phyloP scores from a whole-genome alignment of 139 green algal species.

The Picochlorum sp. region DNA sequence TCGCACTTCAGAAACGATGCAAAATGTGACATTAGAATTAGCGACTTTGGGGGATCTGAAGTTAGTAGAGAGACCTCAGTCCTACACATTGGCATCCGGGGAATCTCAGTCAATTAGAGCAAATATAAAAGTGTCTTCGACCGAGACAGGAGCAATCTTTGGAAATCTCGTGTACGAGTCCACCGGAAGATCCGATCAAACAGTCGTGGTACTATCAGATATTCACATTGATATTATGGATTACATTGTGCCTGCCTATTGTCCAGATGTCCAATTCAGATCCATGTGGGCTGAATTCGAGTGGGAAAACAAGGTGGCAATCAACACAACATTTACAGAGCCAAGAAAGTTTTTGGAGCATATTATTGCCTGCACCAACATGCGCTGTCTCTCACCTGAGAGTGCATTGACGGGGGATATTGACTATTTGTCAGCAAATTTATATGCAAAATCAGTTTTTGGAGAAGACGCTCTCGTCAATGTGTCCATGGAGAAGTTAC shows the following conservation, averaged over 20 bases:
- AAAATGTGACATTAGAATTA: conserved; percentile 93
- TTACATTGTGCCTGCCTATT: conserved; percentile 91
- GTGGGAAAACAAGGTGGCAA: conserved; percentile 98
- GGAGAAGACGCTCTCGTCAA: conserved; percentile 98
- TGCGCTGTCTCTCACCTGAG: conserved; percentile 87
- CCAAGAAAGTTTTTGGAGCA: conserved; percentile 83
- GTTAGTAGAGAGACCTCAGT: conserved; percentile 92
- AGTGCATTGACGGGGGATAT: conserved; percentile 77
- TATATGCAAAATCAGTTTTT: conserved; percentile 92
- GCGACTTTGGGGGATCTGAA: conserved; percentile 98
- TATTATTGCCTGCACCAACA: conserved; percentile 93
- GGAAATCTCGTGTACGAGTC: conserved; percentile 97
- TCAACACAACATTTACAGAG: conserved; percentile 90
- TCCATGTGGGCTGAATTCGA: conserved; percentile 99
- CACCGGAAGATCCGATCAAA: conserved; percentile 50
- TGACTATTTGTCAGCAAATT: conserved; percentile 93
- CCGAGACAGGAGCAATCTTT: conserved; percentile 98
- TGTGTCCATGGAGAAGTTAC: conserved; percentile 84
- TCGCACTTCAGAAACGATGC: conserved; percentile 48
- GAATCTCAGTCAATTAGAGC: conserved; percentile 36
- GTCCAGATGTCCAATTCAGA: conserved; percentile 72
- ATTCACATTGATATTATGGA: conserved; percentile 99
- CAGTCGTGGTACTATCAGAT: conserved; percentile 94
- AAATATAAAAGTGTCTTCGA: conserved; percentile 79
- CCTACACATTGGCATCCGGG: conserved; percentile 76